Conservation (phyloP, 2,329 filamentous ascomycete species). For the Trichoderma sp. region DNA sequence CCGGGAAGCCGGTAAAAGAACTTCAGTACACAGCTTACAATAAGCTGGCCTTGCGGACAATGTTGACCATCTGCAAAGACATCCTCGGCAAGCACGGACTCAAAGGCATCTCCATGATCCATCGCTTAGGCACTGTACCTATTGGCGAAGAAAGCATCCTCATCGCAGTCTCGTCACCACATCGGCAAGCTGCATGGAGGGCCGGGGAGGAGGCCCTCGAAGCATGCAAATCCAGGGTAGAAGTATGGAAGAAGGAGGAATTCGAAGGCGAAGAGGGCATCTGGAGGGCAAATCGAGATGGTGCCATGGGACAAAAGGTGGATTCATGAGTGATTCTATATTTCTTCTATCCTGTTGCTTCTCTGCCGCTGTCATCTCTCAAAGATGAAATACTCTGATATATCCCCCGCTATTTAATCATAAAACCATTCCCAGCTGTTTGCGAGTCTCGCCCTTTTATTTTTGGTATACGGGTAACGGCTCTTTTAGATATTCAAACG, state of each 20-base stretch:
- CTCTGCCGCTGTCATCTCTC: conserved; percentile 3
- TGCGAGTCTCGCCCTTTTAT: background rate
- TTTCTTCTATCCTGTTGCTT: background rate
- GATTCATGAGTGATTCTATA: conserved; percentile 24
- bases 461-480: conserved; percentile 40
- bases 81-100: conserved; percentile 64
- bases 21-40: conserved; percentile 76
- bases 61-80: conserved; percentile 62
- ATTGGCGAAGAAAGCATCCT: conserved; percentile 93
- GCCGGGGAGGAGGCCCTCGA: conserved; percentile 90
- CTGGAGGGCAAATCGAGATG: conserved; percentile 88
- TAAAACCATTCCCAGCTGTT: background rate
- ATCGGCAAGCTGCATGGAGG: conserved; percentile 81
- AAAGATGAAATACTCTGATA: background rate
- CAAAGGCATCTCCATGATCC: conserved; percentile 74
- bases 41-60: conserved; percentile 67
- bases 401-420: background rate
- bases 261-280: conserved; percentile 77
- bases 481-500: conserved; percentile 41
- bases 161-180: conserved; percentile 81
- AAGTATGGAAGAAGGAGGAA: conserved; percentile 94
- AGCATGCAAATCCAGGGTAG: conserved; percentile 79
- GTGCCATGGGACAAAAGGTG: conserved; percentile 56
- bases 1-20: conserved; percentile 68
- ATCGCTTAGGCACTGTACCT: conserved; percentile 81